Evolutionary conservation across 2,329 filamentous ascomycete genomes (phyloP), one percentile per base, ranked within the genome.

Genomic region (Ceratocystis albifundus): DNA sequence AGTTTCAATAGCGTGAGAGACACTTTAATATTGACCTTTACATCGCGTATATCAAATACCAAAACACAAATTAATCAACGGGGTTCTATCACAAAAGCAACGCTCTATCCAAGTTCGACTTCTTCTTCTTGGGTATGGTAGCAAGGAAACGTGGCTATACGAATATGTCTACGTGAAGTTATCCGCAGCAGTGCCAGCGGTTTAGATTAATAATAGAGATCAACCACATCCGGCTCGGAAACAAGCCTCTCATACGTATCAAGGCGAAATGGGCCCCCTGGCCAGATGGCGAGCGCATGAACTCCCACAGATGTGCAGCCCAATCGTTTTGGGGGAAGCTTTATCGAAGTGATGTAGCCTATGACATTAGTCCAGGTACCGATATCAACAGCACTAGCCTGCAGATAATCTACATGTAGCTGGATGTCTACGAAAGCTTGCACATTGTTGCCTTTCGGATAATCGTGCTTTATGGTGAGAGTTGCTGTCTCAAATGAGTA

Each of bases 281-380:
- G 80, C 86, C 92, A 96, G 2, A 96, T 74, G 71, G 91, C 78
- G 59, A 94, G 74, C 0, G 89, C 90, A 72, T 96, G 89, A 20
- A 96, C 78, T 66, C 77, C 72, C 32, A 80, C 75, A 65, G 25
- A 50, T 5, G 45, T 28, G 22, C 45, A 57, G 46, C 17, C 22
- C 4, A 25, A 10, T 4, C 22, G 30, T 17, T n/a, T 57, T 36
- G 25, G 20, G 15, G 64, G 48, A 12, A 36, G 32, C 44, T 65
- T 65, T 64, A 61, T 69, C 66, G 61, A 67, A 50, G 78, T 80
- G 65, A 92, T 79, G 74, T 95, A 95, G 4, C 92, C 93, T 70
- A 96, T 83, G 2, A 96, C 81, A 73, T 96, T 96, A 62, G 96
- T 76, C 91, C 92, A 96, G 68, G 87, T 82, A n/a, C 93, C 93